These are phyloP conservation scores for Zelonia costaricensis DNA, from an alignment of 208 protist genomes.

Conservation along the genomic window DNA sequence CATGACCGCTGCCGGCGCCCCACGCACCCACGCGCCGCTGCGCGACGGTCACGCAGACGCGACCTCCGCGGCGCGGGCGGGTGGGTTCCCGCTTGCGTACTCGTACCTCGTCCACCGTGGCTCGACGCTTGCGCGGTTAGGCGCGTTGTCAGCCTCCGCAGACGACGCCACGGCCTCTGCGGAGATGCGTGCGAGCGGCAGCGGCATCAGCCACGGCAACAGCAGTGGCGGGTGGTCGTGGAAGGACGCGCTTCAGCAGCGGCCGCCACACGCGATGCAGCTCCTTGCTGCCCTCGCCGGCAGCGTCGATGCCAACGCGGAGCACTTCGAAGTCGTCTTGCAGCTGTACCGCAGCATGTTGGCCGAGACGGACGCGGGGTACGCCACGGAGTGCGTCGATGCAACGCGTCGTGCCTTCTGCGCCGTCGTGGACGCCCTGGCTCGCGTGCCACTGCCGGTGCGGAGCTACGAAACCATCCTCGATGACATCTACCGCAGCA, in stretches of 20 bases:
- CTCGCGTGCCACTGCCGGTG: conserved; percentile 31
- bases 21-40: conserved; percentile 4
- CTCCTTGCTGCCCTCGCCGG: conserved; percentile 32
- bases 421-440: conserved; percentile 33
- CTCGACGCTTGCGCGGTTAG: not conserved
- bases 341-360: conserved; percentile 35
- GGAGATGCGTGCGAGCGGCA: too few species aligned
- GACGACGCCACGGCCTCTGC: not conserved
- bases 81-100: conserved; percentile 19
- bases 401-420: conserved; percentile 22
- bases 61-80: too few species aligned
- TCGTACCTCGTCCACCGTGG: conserved; percentile 12
- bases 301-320: conserved; percentile 36
- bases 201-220: not conserved
- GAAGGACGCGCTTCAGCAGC: not conserved
- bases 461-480: conserved; percentile 18
- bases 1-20: conserved; percentile 5
- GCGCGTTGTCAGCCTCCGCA: not conserved
- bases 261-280: conserved; percentile 14
- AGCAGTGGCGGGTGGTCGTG: conserved; percentile 3
- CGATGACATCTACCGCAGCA: conserved; percentile 23
- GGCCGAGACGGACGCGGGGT: conserved; percentile 40
- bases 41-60: not conserved
- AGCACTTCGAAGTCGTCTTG: conserved; percentile 40
- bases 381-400: conserved; percentile 2